Evolutionary conservation across 2,329 filamentous ascomycete genomes (phyloP).

Genomic region (Botrytis porri): DNA sequence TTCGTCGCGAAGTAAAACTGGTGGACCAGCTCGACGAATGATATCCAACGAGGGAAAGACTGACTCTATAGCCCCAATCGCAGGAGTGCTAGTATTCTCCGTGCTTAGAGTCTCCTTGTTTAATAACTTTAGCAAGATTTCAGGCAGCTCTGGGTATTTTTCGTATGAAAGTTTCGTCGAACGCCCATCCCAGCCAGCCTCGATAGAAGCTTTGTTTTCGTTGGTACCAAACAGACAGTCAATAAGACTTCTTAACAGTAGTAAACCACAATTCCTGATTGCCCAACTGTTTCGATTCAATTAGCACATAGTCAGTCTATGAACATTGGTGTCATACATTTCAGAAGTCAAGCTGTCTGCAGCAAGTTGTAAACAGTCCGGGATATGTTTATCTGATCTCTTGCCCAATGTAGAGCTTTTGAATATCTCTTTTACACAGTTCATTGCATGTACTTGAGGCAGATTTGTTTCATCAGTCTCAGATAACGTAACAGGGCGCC

Average conservation of each 20-base stretch:
- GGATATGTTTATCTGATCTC: constrained; percentile 70
- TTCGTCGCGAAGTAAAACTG: constrained; percentile 51
- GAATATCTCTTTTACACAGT: constrained; percentile 89
- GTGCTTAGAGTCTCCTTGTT: constrained; percentile 33
- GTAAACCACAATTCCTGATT: constrained; percentile 87
- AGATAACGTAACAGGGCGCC: constrained; percentile 50
- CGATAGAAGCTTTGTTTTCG: constrained; percentile 63
- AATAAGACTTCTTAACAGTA: constrained; percentile 83
- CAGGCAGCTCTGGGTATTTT: constrained; percentile 63
- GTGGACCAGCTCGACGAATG: constrained; percentile 67
- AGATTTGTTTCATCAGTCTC: constrained; percentile 61
- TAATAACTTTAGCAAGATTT: constrained; percentile 62
- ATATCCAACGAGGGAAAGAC: constrained; percentile 84
- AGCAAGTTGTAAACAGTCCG: constrained; percentile 73
- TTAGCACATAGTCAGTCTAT: constrained; percentile 16
- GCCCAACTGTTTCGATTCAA: constrained; percentile 63
- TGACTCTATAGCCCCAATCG: constrained; percentile 56
- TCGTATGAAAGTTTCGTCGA: constrained; percentile 66
- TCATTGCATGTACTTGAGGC: constrained; percentile 91
- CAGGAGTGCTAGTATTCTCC: constrained; percentile 26
- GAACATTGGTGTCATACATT: constrained; percentile 51
- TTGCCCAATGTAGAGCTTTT: constrained; percentile 74
- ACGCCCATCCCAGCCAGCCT: constrained; percentile 61
- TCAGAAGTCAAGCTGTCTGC: constrained; percentile 74
- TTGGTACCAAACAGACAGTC: constrained; percentile 74